Percentiles rank a stretch among this genome's conserved stretches.
These are phyloP conservation scores for Podila epigama DNA, from an alignment of 192 early-diverging fungal genomes.

Conservation along the genomic window DNA sequence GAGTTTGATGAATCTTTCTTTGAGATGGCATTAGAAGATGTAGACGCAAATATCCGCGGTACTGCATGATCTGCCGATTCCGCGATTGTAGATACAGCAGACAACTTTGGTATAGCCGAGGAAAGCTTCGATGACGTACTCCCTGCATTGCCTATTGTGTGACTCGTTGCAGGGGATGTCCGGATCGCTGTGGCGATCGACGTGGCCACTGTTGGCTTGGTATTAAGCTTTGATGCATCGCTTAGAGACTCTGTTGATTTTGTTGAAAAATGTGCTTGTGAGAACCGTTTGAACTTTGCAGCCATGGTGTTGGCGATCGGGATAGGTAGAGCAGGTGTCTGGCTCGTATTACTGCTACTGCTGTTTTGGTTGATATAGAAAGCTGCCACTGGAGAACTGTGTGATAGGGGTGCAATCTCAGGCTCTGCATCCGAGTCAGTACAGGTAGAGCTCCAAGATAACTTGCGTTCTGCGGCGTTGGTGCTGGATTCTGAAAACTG, in stretches of 20 bases:
- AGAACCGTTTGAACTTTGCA: conserved; percentile 45
- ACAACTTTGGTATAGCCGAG: conserved; percentile 25
- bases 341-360: conserved; percentile 16
- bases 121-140: neutral
- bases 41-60: conserved; percentile 14
- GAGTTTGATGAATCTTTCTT: conserved; percentile 36
- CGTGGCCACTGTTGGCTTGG: conserved; percentile 37
- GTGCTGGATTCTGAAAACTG: conserved; percentile 13
- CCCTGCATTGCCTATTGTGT: neutral
- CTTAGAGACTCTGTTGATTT: conserved; percentile 9
- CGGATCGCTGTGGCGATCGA: conserved; percentile 37
- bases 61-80: conserved; percentile 6
- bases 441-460: conserved; percentile 33
- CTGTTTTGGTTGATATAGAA: conserved; percentile 19
- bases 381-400: neutral
- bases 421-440: conserved; percentile 36
- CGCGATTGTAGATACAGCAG: neutral
- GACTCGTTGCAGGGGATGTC: conserved; percentile 15
- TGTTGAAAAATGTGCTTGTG: conserved; percentile 37
- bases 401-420: conserved; percentile 7
- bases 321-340: neutral
- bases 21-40: conserved; percentile 21
- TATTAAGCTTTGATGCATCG: conserved; percentile 30
- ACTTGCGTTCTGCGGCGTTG: conserved; percentile 4
- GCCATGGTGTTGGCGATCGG: conserved; percentile 24